Conservation (phyloP, 1,284 basidiomycete species). For the Cutaneotrichosporon sp. region DNA sequence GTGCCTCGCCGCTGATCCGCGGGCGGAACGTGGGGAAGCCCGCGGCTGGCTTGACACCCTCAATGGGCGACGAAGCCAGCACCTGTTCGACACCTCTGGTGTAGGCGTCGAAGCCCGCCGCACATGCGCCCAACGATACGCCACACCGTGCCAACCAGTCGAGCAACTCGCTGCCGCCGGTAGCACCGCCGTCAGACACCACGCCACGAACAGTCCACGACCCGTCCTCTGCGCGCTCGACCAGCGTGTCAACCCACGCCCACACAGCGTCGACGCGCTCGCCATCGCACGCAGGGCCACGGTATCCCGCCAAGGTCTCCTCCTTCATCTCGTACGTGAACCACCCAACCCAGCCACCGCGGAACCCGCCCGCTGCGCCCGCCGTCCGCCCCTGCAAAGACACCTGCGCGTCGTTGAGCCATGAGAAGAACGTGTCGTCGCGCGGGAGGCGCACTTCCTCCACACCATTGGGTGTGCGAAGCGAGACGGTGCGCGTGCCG, state of each 20-base stretch:
- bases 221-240: constrained; percentile 50
- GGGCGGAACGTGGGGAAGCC: constrained; percentile 43
- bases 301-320: constrained; percentile 53
- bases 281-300: constrained; percentile 9
- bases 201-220: constrained; percentile 55
- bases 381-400: constrained; percentile 19
- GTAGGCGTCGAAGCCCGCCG: constrained; percentile 29
- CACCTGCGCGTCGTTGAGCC: constrained; percentile 41
- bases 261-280: constrained; percentile 45
- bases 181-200: constrained; percentile 25
- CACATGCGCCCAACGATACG: constrained; percentile 35
- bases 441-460: constrained; percentile 20
- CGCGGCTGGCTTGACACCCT: constrained; percentile 12
- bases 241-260: constrained; percentile 52
- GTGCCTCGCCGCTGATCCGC: constrained; percentile 54
- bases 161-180: constrained; percentile 27
- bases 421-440: constrained; percentile 48
- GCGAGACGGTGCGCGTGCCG: constrained; percentile 34
- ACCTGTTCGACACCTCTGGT: constrained; percentile 13
- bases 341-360: constrained; percentile 58
- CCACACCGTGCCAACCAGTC: constrained; percentile 39
- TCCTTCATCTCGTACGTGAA: constrained; percentile 61
- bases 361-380: constrained; percentile 39
- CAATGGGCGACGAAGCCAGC: constrained; percentile 12
- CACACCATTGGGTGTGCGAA: constrained; percentile 28